Evolutionary conservation across 176 grass and related monocot genomes (phyloP).

Genomic region (Cenchrus purpureus): DNA sequence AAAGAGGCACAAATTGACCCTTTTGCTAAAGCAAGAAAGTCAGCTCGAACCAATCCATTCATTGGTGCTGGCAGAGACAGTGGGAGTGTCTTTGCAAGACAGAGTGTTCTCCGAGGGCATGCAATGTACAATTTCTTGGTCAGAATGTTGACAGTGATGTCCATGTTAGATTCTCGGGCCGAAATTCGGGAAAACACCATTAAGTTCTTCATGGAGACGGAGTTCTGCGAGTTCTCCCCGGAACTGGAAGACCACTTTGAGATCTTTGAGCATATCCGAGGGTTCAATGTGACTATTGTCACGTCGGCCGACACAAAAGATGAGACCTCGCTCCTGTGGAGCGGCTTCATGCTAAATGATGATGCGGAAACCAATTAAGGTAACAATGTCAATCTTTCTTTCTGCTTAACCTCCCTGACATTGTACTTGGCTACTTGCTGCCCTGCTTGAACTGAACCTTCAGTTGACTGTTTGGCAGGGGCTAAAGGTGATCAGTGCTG

Average conservation of each 20-base stretch:
- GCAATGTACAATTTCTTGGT: conserved; percentile 51
- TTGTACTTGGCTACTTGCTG: background rate
- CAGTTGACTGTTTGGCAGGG: background rate
- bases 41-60: conserved; percentile 33
- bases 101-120: conserved; percentile 41
- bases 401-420: background rate
- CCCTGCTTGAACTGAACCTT: conserved; percentile 5
- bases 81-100: background rate
- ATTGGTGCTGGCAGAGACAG: conserved; percentile 3
- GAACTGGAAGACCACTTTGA: conserved; percentile 58
- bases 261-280: conserved; percentile 52
- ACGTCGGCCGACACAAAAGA: conserved; percentile 47
- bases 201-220: conserved; percentile 54
- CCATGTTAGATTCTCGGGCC: conserved; percentile 44
- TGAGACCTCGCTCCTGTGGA: conserved; percentile 37
- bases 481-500: background rate
- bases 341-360: conserved; percentile 28
- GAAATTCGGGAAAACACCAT: conserved; percentile 46
- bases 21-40: conserved; percentile 36
- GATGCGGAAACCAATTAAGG: conserved; percentile 19
- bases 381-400: background rate
- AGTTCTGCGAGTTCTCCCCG: conserved; percentile 52
- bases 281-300: conserved; percentile 50
- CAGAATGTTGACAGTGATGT: conserved; percentile 52
- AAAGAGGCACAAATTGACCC: conserved; percentile 27